These are phyloP conservation scores for Stagonosporopsis rhizophila DNA, from an alignment of 2,329 filamentous ascomycete species.

Conservation along the genomic window DNA sequence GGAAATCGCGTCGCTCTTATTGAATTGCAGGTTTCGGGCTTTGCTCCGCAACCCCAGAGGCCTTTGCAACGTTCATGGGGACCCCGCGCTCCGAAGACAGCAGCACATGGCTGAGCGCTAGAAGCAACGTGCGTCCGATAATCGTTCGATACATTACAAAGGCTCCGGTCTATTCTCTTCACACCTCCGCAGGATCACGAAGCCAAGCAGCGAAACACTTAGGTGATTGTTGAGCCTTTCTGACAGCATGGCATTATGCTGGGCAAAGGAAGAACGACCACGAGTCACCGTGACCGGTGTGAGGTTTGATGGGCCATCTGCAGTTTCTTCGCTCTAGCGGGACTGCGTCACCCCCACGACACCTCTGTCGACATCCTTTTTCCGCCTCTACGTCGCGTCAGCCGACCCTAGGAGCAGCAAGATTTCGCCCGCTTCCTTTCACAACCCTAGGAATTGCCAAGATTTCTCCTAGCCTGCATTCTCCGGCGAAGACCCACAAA, in stretches of 20 bases:
- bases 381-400: constrained; percentile 9
- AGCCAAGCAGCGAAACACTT: constrained; percentile 10
- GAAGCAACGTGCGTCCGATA: constrained; percentile 3
- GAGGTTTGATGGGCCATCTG: constrained; percentile 5
- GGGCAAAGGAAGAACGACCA: background rate
- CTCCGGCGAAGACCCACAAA: constrained; percentile 10
- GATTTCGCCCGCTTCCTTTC: background rate
- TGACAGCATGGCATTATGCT: constrained; percentile 8
- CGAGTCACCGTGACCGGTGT: constrained; percentile 21
- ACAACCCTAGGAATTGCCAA: constrained; percentile 12
- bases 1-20: background rate
- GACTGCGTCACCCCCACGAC: constrained; percentile 4
- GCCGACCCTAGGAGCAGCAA: constrained; percentile 9
- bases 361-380: constrained; percentile 7
- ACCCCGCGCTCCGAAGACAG: constrained; percentile 2
- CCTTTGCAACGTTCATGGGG: constrained; percentile 3
- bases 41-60: constrained; percentile 9
- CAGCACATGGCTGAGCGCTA: constrained; percentile 2
- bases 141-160: background rate
- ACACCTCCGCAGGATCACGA: background rate
- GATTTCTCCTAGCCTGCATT: constrained; percentile 7
- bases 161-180: constrained; percentile 11
- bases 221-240: constrained; percentile 5
- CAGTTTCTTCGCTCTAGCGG: constrained; percentile 6
- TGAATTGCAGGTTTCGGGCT: background rate